These are phyloP conservation scores for Entomortierella chlamydospora DNA, from an alignment of 192 early-diverging fungal species.

Conservation along the genomic window DNA sequence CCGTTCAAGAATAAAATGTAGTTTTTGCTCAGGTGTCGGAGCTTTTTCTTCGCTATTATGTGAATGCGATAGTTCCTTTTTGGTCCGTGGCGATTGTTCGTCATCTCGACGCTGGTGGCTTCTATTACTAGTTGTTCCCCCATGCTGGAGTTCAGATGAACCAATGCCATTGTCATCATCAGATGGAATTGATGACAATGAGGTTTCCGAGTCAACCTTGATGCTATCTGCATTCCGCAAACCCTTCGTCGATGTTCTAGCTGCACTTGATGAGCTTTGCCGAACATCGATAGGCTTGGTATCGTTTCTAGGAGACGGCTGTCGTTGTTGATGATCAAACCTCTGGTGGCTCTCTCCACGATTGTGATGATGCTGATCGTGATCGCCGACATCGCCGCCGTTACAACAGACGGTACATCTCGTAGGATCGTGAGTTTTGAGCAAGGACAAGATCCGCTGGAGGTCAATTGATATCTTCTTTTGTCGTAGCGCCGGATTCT, in stretches of 20 bases:
- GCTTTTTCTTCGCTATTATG: background rate
- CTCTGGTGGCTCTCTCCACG: background rate
- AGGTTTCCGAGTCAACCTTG: conserved; percentile 1
- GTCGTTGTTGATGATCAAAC: conserved; percentile 1
- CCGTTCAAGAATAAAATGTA: conserved; percentile 12
- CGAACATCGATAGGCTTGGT: background rate
- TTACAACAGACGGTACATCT: conserved; percentile 44
- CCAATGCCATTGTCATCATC: background rate
- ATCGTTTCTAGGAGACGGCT: background rate
- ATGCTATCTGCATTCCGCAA: background rate
- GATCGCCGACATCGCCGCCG: conserved; percentile 19
- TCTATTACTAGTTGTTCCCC: background rate
- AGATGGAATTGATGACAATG: background rate
- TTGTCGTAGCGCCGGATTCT: conserved; percentile 12
- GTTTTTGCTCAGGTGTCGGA: conserved; percentile 17
- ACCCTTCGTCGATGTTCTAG: background rate
- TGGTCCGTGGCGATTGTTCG: background rate
- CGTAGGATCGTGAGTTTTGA: conserved; percentile 33
- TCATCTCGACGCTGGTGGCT: background rate
- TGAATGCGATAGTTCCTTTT: background rate
- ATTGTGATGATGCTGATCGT: conserved; percentile 1
- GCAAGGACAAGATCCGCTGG: conserved; percentile 34
- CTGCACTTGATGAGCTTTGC: background rate
- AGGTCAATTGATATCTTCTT: conserved; percentile 35
- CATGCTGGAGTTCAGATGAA: background rate